Evolutionary conservation across 2,329 filamentous ascomycete genomes (phyloP).

Genomic region (Exophiala sp.): DNA sequence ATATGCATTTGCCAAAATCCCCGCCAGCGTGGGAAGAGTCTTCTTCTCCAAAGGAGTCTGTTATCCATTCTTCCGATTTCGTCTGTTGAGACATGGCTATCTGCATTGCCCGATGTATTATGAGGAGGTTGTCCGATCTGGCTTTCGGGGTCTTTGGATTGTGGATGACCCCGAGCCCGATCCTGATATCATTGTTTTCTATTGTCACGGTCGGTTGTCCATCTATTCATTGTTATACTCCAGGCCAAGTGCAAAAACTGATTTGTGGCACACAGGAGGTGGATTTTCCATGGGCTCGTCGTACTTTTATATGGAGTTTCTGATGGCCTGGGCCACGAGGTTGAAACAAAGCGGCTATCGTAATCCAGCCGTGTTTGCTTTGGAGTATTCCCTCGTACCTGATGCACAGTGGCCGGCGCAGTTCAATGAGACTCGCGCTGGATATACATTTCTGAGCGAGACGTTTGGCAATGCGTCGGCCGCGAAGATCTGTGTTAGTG

Average conservation of each 20-base stretch:
- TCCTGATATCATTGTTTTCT: slow-evolving; percentile 75
- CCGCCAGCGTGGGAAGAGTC: slow-evolving; percentile 61
- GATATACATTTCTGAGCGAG: slow-evolving; percentile 46
- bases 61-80: slow-evolving; percentile 67
- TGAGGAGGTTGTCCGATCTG: slow-evolving; percentile 51
- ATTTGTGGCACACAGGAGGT: slow-evolving; percentile 51
- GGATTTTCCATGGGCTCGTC: slow-evolving; percentile 77
- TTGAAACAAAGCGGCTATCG: slow-evolving; percentile 59
- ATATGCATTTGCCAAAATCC: slow-evolving; percentile 68
- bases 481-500: slow-evolving; percentile 61
- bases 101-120: slow-evolving; percentile 58
- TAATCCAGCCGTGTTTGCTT: slow-evolving; percentile 71
- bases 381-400: slow-evolving; percentile 76
- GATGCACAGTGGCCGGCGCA: slow-evolving; percentile 68
- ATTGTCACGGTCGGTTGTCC: slow-evolving; percentile 60
- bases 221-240: neutral
- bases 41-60: slow-evolving; percentile 72
- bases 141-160: slow-evolving; percentile 64
- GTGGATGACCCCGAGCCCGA: slow-evolving; percentile 50
- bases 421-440: slow-evolving; percentile 61
- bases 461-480: slow-evolving; percentile 24
- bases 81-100: slow-evolving; percentile 67
- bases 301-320: slow-evolving; percentile 80
- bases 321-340: slow-evolving; percentile 64
- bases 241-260: too few relatives aligned